Base-by-base conservation (phyloP, 164 flowering plant species). In the Vitis rupestris region DNA sequence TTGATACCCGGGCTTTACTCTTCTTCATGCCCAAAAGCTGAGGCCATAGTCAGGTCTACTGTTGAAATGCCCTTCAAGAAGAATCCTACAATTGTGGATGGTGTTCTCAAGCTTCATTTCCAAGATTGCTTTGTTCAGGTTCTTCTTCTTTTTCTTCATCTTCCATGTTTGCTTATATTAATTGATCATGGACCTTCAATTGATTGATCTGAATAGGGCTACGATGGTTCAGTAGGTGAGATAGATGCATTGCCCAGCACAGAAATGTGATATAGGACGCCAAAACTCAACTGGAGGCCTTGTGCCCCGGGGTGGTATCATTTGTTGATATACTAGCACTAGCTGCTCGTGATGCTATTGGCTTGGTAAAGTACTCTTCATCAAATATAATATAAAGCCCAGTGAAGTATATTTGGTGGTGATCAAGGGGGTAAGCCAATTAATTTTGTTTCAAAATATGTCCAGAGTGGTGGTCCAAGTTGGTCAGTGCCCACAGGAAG, bases 71-170 rank as follows among this genome's bases (percentile, higher is more conserved):
- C 80, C 74, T 81, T 84, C 72, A 74, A 76, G 2, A 68, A 67
- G 15, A 89, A 90, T 74, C 84, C 91, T 23, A 82, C 86, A 30
- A 66, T 88, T 56, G 89, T 88, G 11, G 81, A 91, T 75, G 93
- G 76, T 57, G 65, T 90, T 67, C 82, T 90, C 1, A 81, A 93
- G 79, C 81, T 90, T 19, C 88, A 84, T 77, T 90, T 90, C 70
- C 95, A 88, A 76, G 92, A 90, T 64, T 88, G 95, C 66, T 88
- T 88, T 76, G 88, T 90, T 72, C 84, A 87, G 83, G 92, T 90
- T 16, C 55, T 2, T 27, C 51, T 44, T 4, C 54, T 2, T 23
- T 31, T 90, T 16, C 55, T 2, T 27, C 51, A 19, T 4, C 54
- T 2, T 23, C 50, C 0, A 23, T 23, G 27, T 23, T 59, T 9